Conservation (phyloP, 1,284 basidiomycete species). For the Leccinum pachyderme region DNA sequence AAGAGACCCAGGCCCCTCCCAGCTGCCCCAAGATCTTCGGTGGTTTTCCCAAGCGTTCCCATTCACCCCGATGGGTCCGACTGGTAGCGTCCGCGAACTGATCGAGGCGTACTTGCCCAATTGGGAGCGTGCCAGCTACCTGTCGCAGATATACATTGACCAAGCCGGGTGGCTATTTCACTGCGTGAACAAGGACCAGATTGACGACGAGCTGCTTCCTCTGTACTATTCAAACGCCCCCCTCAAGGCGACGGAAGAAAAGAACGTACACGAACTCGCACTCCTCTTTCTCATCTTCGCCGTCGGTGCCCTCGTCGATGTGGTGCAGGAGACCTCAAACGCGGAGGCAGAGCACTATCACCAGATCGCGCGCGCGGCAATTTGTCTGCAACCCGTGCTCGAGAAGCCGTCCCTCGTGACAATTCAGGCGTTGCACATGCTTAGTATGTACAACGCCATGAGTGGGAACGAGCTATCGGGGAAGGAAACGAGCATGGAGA, state of each 20-base stretch:
- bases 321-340: slow-evolving; percentile 34
- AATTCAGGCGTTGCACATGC: slow-evolving; percentile 60
- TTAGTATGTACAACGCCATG: slow-evolving; percentile 55
- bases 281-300: slow-evolving; percentile 64
- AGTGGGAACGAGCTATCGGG: slow-evolving; percentile 37
- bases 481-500: slow-evolving; percentile 53
- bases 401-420: slow-evolving; percentile 67
- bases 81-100: slow-evolving; percentile 44
- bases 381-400: slow-evolving; percentile 58
- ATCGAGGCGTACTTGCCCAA: slow-evolving; percentile 53
- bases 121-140: slow-evolving; percentile 43
- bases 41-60: slow-evolving; percentile 63
- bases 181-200: slow-evolving; percentile 47
- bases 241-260: slow-evolving; percentile 32
- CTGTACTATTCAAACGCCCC: slow-evolving; percentile 36
- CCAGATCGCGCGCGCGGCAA: slow-evolving; percentile 56
- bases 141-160: slow-evolving; percentile 53
- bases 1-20: slow-evolving; percentile 34
- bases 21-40: slow-evolving; percentile 41
- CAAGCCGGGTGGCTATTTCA: slow-evolving; percentile 60
- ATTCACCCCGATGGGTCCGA: slow-evolving; percentile 57
- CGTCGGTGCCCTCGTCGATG: slow-evolving; percentile 53
- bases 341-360: slow-evolving; percentile 60
- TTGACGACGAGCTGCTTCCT: slow-evolving; percentile 55
- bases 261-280: slow-evolving; percentile 51